Evolutionary conservation across 306 rosid species (phyloP), one percentile per base, ranked within the genome.

Genomic region (Cicer cuneatum): DNA sequence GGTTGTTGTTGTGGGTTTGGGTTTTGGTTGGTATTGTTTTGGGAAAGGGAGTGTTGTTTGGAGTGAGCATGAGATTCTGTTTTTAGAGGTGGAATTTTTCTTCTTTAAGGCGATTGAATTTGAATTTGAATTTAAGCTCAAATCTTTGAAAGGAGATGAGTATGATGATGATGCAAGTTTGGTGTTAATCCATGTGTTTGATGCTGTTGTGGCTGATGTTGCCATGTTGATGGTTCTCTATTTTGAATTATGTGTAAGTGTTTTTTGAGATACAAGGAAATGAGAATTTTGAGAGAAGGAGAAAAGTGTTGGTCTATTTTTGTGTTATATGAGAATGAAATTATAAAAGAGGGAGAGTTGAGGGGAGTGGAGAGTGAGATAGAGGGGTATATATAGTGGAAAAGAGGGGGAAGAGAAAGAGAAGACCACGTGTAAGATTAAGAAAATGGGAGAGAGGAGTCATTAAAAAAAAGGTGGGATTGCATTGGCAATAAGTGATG

Each of bases 341-440:
- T 43, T 13, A 19, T 19, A 83, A 8, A 52, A 16, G 37, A 43
- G 37, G 8, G 83, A 63, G 40, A 63, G 43, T 48, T 60, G 85
- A 39, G 78, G 73, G 13, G 52, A 73, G 76, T 10, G 67, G 69
- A 29, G 84, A 75, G 86, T 60, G 69, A 71, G 83, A 77, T 59
- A 71, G 19, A 63, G 48, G 35, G 80, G 61, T 86, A 75, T 89
- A 80, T 83, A 91, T 84, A 86, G 82, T 40, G 77, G 54, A 43
- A 8, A 71, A 6, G 15, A 12, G 16, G 72, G 53, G 7, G 69
- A 52, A 35, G 69, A 81, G 7, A 76, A n/a, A 69, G 75, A 62
- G 85, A 75, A 56, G 85, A 87, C 87, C 96, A 91, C 96, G 97
- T 93, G 97, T 87, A 82, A 59, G 87, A 84, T 76, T 72, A 77